Evolutionary conservation across 805 yeast species (phyloP).

Genomic region (Ogataea degrootiae): DNA sequence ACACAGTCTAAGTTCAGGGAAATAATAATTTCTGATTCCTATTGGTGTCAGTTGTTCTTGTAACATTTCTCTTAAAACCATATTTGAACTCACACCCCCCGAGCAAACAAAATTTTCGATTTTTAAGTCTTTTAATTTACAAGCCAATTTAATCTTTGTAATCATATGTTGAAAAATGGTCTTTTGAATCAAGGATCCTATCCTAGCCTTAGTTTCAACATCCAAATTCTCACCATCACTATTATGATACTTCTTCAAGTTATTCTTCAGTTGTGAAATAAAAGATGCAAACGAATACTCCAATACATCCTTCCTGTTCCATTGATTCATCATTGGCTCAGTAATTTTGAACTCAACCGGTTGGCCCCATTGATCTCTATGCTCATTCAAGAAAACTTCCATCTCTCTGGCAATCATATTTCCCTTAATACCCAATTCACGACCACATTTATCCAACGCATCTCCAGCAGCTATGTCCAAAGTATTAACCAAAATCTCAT

Average conservation of each 20-base stretch:
- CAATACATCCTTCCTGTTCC: conserved; percentile 37
- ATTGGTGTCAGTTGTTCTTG: conserved; percentile 30
- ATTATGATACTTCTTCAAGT: conserved; percentile 22
- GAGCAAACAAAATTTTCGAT: conserved; percentile 64
- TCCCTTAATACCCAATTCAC: conserved; percentile 76
- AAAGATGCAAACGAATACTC: conserved; percentile 80
- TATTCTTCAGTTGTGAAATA: conserved; percentile 23
- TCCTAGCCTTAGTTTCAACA: conserved; percentile 32
- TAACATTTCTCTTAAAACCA: conserved; percentile 46
- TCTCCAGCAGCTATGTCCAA: conserved; percentile 91
- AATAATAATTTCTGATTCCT: conserved; percentile 40
- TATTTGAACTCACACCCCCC: conserved; percentile 92
- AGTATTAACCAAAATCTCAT: conserved; percentile 70
- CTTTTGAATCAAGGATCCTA: conserved; percentile 59
- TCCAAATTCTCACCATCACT: conserved; percentile 9
- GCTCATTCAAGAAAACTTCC: conserved; percentile 47
- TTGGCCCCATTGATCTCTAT: conserved; percentile 29
- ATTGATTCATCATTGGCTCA: conserved; percentile 49
- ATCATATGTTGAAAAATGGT: conserved; percentile 69
- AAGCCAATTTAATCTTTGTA: conserved; percentile 52
- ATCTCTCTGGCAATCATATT: conserved; percentile 83
- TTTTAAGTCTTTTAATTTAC: conserved; percentile 36
- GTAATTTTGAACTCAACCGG: conserved; percentile 30
- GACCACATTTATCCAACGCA: conserved; percentile 86
- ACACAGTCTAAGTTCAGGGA: conserved; percentile 70